phyloP scores from a whole-genome alignment of 371 early-diverging fungal genomes.

The Rhizomucor miehei region DNA sequence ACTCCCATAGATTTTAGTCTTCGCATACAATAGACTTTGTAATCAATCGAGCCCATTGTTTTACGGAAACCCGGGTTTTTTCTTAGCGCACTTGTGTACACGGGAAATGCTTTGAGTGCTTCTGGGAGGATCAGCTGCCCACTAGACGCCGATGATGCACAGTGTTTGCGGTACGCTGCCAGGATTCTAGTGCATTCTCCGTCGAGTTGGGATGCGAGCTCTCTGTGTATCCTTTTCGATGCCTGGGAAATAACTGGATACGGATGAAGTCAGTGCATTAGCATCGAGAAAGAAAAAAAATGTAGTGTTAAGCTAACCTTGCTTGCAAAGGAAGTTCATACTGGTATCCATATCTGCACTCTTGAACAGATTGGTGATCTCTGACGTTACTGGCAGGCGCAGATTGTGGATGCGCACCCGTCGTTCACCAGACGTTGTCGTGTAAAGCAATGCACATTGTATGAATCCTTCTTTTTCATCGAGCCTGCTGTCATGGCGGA shows the following conservation, averaged over 20 bases:
- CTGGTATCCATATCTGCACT: constrained; percentile 90
- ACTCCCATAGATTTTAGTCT: constrained; percentile 71
- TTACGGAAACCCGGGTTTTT: constrained; percentile 76
- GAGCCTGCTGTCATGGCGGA: constrained; percentile 88
- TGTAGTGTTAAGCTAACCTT: constrained; percentile 32
- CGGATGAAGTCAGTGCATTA: too few species aligned
- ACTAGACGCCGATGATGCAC: constrained; percentile 82
- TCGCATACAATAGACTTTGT: constrained; percentile 77
- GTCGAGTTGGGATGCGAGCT: constrained; percentile 43
- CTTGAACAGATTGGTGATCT: constrained; percentile 82
- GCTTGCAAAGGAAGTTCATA: constrained; percentile 81
- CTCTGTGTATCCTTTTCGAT: constrained; percentile 77
- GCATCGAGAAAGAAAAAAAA: too few species aligned
- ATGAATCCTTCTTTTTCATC: constrained; percentile 82
- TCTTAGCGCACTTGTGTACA: constrained; percentile 65
- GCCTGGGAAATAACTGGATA: constrained; percentile 64
- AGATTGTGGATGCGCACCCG: constrained; percentile 90
- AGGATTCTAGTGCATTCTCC: constrained; percentile 78
- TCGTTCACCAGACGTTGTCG: constrained; percentile 84
- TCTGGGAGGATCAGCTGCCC: constrained; percentile 97
- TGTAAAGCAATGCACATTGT: constrained; percentile 93
- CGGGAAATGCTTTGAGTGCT: constrained; percentile 91
- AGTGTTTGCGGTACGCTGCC: constrained; percentile 89
- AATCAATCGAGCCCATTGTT: constrained; percentile 56
- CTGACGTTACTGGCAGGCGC: constrained; percentile 73